Percentiles rank a stretch among this genome's conserved stretches.
Evolutionary conservation across 2,329 filamentous ascomycete species (phyloP).

Genomic region (Aspergillus sp.): DNA sequence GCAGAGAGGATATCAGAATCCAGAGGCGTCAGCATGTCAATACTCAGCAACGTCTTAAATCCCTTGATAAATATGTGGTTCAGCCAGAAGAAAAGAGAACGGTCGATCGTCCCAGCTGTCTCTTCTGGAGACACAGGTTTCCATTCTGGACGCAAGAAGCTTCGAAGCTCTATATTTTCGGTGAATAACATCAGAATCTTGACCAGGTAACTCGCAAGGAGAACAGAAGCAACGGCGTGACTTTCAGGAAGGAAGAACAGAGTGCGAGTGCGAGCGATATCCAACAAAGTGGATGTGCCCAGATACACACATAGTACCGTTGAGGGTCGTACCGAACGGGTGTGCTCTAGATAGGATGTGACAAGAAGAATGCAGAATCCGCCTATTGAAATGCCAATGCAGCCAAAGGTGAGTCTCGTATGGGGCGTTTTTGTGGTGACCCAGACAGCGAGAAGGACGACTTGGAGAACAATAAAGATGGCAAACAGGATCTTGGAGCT

Average conservation of each 20-base stretch:
- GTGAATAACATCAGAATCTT: conserved; percentile 23
- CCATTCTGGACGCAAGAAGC: no score
- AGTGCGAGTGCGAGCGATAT: conserved; percentile 40
- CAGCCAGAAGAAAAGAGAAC: no score
- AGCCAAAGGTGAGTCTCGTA: conserved; percentile 4
- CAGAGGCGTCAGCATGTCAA: no score
- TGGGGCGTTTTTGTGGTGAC: not conserved
- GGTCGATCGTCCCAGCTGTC: no score
- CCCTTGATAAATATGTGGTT: no score
- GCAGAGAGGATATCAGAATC: no score
- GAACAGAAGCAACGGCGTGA: not conserved
- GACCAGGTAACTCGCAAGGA: no score
- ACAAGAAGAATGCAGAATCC: conserved; percentile 28
- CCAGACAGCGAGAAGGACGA: conserved; percentile 14
- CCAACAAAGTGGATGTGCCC: conserved; percentile 38
- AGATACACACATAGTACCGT: conserved; percentile 43
- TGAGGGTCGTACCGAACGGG: conserved; percentile 39
- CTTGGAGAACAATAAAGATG: conserved; percentile 18
- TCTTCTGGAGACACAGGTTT: no score
- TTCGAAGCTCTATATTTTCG: no score
- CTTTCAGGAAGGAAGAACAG: conserved; percentile 29
- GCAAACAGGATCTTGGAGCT: conserved; percentile 12
- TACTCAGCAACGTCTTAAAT: no score
- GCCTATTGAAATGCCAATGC: conserved; percentile 27
- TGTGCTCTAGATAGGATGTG: conserved; percentile 41